These are phyloP conservation scores for Salix suchowensis DNA, from an alignment of 345 rosid species.

Conservation along the genomic window DNA sequence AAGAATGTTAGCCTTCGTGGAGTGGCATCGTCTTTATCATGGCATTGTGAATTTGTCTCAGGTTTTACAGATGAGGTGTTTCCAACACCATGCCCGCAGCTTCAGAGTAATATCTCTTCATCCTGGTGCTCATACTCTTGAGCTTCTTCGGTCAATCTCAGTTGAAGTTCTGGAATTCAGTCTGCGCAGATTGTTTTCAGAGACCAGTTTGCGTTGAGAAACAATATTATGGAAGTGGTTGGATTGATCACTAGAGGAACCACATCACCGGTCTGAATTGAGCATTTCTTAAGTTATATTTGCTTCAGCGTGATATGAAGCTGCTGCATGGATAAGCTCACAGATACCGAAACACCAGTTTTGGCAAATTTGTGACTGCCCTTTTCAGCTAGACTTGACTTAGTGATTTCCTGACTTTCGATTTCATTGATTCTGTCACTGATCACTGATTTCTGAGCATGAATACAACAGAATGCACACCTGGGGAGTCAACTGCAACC, in stretches of 20 bases:
- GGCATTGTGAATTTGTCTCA: conserved; percentile 82
- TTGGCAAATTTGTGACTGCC: background rate
- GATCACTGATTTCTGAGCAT: background rate
- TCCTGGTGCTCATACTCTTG: conserved; percentile 38
- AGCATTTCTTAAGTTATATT: background rate
- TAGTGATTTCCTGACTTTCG: background rate
- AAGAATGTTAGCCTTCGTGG: conserved; percentile 67
- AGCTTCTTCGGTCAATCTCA: conserved; percentile 3
- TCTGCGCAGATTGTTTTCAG: background rate
- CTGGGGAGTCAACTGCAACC: background rate
- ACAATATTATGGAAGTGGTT: background rate
- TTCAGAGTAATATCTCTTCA: conserved; percentile 43
- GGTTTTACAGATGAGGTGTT: conserved; percentile 55
- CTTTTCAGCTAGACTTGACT: background rate
- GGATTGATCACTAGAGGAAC: background rate
- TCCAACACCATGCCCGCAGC: conserved; percentile 65
- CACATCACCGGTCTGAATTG: background rate
- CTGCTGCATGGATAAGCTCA: background rate
- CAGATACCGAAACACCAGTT: background rate
- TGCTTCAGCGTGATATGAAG: background rate
- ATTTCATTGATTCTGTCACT: background rate
- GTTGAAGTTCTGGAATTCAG: background rate
- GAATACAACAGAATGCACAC: background rate
- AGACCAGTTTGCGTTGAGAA: conserved; percentile 1
- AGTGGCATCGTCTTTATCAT: conserved; percentile 35